Evolutionary conservation across 2,329 filamentous ascomycete genomes (phyloP).

Genomic region (Zymoseptoria crescenta): DNA sequence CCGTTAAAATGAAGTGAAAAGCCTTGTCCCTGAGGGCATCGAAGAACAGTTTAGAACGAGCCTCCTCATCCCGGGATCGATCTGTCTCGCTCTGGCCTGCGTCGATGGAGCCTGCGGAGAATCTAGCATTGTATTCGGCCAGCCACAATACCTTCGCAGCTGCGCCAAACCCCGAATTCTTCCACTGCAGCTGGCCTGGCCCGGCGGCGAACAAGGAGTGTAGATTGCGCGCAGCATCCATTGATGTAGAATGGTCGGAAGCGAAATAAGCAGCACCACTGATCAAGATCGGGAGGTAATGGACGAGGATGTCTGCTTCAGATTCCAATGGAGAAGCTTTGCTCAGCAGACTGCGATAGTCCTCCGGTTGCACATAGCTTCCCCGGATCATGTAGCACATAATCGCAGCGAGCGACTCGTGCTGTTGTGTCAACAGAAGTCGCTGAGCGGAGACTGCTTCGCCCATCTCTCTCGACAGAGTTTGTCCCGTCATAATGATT

Average conservation of each 20-base stretch:
- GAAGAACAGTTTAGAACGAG: slow-evolving; percentile 64
- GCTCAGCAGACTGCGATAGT: slow-evolving; percentile 66
- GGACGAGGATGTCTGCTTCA: slow-evolving; percentile 67
- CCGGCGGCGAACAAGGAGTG: slow-evolving; percentile 60
- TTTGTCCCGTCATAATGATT: slow-evolving; percentile 64
- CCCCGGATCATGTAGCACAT: slow-evolving; percentile 70
- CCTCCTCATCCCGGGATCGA: slow-evolving; percentile 49
- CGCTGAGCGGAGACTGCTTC: slow-evolving; percentile 77
- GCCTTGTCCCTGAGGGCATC: slow-evolving; percentile 72
- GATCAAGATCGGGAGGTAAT: slow-evolving; percentile 73
- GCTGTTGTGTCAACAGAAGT: slow-evolving; percentile 74
- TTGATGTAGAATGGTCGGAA: slow-evolving; percentile 63
- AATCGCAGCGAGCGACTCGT: slow-evolving; percentile 79
- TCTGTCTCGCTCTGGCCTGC: slow-evolving; percentile 52
- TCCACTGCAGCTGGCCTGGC: slow-evolving; percentile 62
- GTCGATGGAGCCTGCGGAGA: slow-evolving; percentile 15
- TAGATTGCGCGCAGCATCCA: slow-evolving; percentile 62
- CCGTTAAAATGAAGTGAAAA: slow-evolving; percentile 81
- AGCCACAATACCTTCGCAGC: slow-evolving; percentile 80
- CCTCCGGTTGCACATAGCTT: slow-evolving; percentile 59
- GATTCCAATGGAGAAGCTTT: slow-evolving; percentile 63
- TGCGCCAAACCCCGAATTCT: slow-evolving; percentile 66
- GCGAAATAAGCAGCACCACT: slow-evolving; percentile 71
- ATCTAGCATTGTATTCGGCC: slow-evolving; percentile 85
- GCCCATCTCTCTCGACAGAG: slow-evolving; percentile 54